Conservation (phyloP, 352 stramenopile genomes). For the Pythium rhizo-oryzae region DNA sequence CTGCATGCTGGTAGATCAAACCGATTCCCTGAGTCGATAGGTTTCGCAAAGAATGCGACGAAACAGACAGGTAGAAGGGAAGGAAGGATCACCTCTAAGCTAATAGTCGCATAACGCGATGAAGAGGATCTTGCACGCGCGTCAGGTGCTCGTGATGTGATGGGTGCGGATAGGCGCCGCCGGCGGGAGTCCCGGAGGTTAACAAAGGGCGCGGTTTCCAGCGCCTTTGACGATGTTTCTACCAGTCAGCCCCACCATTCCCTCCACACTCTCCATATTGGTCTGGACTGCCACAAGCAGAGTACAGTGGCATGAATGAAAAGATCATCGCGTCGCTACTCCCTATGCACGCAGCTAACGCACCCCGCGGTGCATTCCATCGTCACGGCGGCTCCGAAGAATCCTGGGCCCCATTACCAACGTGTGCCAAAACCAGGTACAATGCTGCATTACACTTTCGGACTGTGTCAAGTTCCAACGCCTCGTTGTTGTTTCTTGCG, state of each 20-base stretch:
- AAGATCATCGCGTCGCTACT: neutral
- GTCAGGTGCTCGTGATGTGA: too few relatives aligned
- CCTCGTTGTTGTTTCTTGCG: neutral
- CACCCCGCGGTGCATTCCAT: neutral
- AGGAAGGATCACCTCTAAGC: too few relatives aligned
- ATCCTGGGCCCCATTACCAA: neutral
- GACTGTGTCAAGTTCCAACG: neutral
- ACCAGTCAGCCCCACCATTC: neutral
- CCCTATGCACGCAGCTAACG: neutral
- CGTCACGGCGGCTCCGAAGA: neutral
- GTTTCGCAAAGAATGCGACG: neutral
- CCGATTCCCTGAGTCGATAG: conserved; percentile 82
- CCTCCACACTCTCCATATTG: neutral
- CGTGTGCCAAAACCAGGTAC: neutral
- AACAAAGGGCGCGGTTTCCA: too few relatives aligned
- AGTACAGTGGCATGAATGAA: neutral
- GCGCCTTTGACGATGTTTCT: too few relatives aligned
- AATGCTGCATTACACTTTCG: too few relatives aligned
- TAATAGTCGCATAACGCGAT: too few relatives aligned
- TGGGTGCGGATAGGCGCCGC: too few relatives aligned
- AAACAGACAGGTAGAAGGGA: too few relatives aligned
- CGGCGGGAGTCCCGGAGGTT: too few relatives aligned
- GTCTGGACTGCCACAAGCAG: too few relatives aligned
- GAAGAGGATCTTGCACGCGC: too few relatives aligned
- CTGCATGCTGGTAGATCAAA: conserved; percentile 78